A percentile compares a stretch with the other conserved stretches of the same genome.
Conservation (phyloP, 768 basidiomycete genomes). For the Tulasnella sp. region DNA sequence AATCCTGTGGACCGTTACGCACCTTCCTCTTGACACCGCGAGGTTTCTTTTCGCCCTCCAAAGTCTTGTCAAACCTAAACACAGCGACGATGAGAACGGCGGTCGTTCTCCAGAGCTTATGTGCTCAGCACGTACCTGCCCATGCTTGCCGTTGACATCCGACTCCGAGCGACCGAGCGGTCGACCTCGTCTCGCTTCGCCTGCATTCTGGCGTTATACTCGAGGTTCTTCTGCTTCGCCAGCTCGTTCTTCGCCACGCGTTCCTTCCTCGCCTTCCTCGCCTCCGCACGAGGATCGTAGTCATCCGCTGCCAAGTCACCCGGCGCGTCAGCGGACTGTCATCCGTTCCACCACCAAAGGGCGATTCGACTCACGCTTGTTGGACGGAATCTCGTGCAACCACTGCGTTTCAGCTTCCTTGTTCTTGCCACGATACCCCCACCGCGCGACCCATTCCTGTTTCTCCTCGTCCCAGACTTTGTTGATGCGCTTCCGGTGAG, state of each 20-base stretch:
- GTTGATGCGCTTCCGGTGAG: slow-evolving; percentile 62
- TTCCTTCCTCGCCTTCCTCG: slow-evolving; percentile 67
- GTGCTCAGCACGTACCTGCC: slow-evolving; percentile 34
- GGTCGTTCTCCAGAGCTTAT: neutral
- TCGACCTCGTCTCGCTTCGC: slow-evolving; percentile 61
- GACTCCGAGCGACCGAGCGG: slow-evolving; percentile 58
- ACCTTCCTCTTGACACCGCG: slow-evolving; percentile 91
- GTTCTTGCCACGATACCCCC: slow-evolving; percentile 81
- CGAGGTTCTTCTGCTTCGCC: slow-evolving; percentile 60
- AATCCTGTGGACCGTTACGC: too few relatives aligned
- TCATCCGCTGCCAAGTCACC: slow-evolving; percentile 48
- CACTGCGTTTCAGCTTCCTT: slow-evolving; percentile 78
- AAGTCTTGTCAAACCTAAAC: slow-evolving; percentile 65
- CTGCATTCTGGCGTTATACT: slow-evolving; percentile 28
- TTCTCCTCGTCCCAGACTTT: slow-evolving; percentile 90
- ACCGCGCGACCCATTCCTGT: slow-evolving; percentile 84
- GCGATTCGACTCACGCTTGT: slow-evolving; percentile 52
- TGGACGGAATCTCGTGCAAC: slow-evolving; percentile 79
- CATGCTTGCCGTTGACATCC: slow-evolving; percentile 86
- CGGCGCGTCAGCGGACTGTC: neutral
- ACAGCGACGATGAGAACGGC: neutral
- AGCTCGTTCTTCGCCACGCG: slow-evolving; percentile 76
- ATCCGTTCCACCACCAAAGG: slow-evolving; percentile 1
- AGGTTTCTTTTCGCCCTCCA: slow-evolving; percentile 85
- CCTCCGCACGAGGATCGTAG: slow-evolving; percentile 64